Conservation (phyloP, 1,284 basidiomycete genomes). For the Hemileia vastatrix region DNA sequence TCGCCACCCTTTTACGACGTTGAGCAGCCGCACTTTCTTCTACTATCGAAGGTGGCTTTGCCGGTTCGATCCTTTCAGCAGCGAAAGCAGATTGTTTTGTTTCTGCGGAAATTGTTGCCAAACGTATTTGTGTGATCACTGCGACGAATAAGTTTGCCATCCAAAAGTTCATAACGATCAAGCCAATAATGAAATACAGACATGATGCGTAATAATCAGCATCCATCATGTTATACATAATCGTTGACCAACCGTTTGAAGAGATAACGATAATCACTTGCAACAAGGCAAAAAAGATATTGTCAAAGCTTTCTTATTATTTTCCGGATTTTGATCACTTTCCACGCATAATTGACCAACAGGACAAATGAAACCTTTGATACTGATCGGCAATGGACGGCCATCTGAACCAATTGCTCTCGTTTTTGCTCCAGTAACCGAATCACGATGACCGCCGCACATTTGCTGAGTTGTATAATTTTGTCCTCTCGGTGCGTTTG, state of each 20-base stretch:
- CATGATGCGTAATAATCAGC: conserved; percentile 79
- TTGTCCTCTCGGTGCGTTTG: conserved; percentile 39
- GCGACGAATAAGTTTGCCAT: conserved; percentile 87
- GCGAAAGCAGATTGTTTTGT: conserved; percentile 89
- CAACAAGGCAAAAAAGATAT: conserved; percentile 67
- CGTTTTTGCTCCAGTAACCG: no score
- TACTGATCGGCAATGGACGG: no score
- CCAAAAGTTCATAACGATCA: conserved; percentile 30
- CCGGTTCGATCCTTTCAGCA: no score
- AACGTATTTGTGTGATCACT: conserved; percentile 90
- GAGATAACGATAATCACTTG: conserved; percentile 79
- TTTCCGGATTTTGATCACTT: conserved; percentile 56
- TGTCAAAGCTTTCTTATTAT: conserved; percentile 72
- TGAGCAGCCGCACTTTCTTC: conserved; percentile 55
- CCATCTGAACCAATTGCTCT: no score
- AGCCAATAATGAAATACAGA: conserved; percentile 73
- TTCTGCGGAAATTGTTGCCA: conserved; percentile 77
- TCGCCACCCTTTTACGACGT: conserved; percentile 36
- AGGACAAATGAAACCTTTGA: no score
- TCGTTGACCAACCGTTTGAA: conserved; percentile 64
- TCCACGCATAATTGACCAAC: no score
- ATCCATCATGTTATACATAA: conserved; percentile 87
- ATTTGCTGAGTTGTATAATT: conserved; percentile 49
- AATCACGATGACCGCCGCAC: conserved; percentile 77
- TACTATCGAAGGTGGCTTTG: no score